Percentiles rank a stretch among this genome's conserved stretches.
phyloP scores from a whole-genome alignment of 805 yeast species.

The Wickerhamomyces chambardii region DNA sequence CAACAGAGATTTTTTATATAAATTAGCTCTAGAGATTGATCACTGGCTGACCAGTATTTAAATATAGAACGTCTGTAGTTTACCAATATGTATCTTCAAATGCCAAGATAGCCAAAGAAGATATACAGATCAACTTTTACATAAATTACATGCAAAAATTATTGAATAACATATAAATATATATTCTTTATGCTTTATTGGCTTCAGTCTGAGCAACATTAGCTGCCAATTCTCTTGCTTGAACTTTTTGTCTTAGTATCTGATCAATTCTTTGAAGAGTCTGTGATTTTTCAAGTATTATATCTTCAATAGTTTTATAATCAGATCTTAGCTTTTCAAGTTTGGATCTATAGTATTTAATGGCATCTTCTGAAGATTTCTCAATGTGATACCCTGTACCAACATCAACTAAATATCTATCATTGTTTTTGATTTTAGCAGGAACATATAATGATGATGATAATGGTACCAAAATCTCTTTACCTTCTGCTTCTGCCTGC shows the following conservation, averaged over 20 bases:
- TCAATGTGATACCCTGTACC: constrained; percentile 96
- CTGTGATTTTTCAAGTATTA: constrained; percentile 68
- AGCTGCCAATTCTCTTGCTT: constrained; percentile 24
- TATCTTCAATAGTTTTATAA: constrained; percentile 59
- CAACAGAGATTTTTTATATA: too few relatives aligned
- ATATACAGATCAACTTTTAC: too few relatives aligned
- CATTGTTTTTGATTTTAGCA: constrained; percentile 58
- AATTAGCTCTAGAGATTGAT: too few relatives aligned
- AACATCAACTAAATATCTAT: constrained; percentile 79
- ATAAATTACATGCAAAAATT: too few relatives aligned
- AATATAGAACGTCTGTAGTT: too few relatives aligned
- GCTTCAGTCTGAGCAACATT: neutral
- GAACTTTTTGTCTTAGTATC: constrained; percentile 42
- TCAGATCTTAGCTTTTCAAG: constrained; percentile 66
- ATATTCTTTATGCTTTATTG: constrained; percentile 5
- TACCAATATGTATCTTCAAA: too few relatives aligned
- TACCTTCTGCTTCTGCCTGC: constrained; percentile 28
- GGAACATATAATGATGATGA: constrained; percentile 87
- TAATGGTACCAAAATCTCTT: constrained; percentile 71
- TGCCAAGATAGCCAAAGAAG: too few relatives aligned
- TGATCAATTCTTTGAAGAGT: constrained; percentile 53
- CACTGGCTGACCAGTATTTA: too few relatives aligned
- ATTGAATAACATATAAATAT: constrained; percentile 1
- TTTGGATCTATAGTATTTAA: constrained; percentile 63
- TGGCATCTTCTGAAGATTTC: constrained; percentile 59